Base-by-base conservation (phyloP, 495 filamentous ascomycete genomes). In the Xylaria acuta region DNA sequence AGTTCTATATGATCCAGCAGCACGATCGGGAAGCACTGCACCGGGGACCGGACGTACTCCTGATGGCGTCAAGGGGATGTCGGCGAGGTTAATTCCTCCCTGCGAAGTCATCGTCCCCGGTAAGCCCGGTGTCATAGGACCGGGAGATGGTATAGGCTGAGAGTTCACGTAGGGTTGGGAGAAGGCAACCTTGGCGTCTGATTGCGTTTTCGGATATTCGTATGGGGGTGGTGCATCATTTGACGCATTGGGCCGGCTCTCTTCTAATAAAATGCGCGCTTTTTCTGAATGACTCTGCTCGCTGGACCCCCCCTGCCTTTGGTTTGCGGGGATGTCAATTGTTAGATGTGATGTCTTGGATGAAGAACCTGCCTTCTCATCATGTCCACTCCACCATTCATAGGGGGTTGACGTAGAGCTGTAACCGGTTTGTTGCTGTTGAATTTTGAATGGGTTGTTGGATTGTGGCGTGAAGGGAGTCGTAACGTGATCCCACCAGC, bases 401-500 rank as follows among this genome's bases (percentile, higher is more conserved):
- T 74, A 66, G 27, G 41, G 47, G 56, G 49, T 56, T 0, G 73
- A 40, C 1, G 66, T 59, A 36, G 73, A 70, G 40, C 65, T 76
- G 36, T 64, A 40, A 20, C 40, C 71, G 30, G 73, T 66, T 72
- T 77, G 75, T 70, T 76, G 74, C 47, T 76, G 41, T 64, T 76
- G 72, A 67, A 75, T 71, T 41, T 76, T 72, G 74, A 83, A 81
- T 34, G 83, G 81, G 32, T 82, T 84, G 65, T 82, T 84, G 63
- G 78, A 80, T 9, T 80, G 79, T 41, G 77, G 74, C 7, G 72
- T 76, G 68, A 97, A 91, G 0, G 94, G 94, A 1, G 94, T 94
- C 2, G 91, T 90, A 53, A 97, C 87, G 71, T 92, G 87, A 72
- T 93, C 94, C 94, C 94, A 97, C 94, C 94, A 97, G 14, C 93